phyloP scores from a whole-genome alignment of 2,329 filamentous ascomycete species.

The Beauveria scarabaeidicola region DNA sequence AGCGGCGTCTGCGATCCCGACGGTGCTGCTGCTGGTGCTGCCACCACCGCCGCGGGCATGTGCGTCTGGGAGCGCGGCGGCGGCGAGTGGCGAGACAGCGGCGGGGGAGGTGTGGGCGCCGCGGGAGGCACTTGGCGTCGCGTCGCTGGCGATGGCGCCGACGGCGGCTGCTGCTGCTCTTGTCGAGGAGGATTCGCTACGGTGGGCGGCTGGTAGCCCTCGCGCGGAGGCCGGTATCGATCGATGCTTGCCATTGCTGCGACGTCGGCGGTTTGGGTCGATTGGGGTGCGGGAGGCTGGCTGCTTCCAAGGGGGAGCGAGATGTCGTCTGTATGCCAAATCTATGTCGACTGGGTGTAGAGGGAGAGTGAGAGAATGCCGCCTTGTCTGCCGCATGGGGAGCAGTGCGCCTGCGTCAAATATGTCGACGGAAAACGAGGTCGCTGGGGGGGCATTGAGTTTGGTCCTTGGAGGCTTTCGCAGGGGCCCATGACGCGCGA shows the following conservation, averaged over 20 bases:
- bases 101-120: conserved; percentile 53
- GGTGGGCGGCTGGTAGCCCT: conserved; percentile 47
- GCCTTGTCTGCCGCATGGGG: neutral
- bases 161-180: neutral
- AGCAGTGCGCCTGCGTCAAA: neutral
- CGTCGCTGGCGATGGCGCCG: conserved; percentile 35
- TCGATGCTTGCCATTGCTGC: conserved; percentile 49
- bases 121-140: conserved; percentile 51
- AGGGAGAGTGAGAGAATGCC: neutral
- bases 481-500: conserved; percentile 8
- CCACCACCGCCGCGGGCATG: conserved; percentile 25
- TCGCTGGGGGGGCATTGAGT: neutral
- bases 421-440: neutral
- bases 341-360: neutral
- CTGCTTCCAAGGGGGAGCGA: no score
- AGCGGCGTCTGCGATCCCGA: conserved; percentile 30
- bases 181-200: conserved; percentile 23
- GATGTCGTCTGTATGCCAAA: no score
- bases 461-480: conserved; percentile 3
- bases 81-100: conserved; percentile 45
- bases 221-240: conserved; percentile 47
- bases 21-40: conserved; percentile 15
- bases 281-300: neutral
- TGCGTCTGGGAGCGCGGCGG: conserved; percentile 41
- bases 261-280: neutral